A percentile compares a stretch with the other conserved stretches of the same genome.
Evolutionary conservation across 306 rosid genomes (phyloP).

Genomic region (Sesbania bispinosa): DNA sequence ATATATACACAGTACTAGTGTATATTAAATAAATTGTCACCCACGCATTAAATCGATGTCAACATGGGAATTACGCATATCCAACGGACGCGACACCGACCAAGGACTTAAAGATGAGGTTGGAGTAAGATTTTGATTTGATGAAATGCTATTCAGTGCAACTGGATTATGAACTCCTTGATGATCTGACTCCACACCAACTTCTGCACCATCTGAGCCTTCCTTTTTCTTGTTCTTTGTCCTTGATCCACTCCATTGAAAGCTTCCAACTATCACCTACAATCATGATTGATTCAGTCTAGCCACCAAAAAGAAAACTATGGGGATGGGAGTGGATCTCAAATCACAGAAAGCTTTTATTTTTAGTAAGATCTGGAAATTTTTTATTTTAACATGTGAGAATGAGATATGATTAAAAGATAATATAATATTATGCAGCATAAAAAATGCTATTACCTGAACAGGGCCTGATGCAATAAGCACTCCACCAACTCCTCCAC

Average conservation of each 20-base stretch:
- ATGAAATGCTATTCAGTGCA: conserved; percentile 40
- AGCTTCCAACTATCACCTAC: conserved; percentile 94
- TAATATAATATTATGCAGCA: not conserved
- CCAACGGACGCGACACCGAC: conserved; percentile 66
- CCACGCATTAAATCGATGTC: conserved; percentile 99
- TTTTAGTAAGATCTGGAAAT: not conserved
- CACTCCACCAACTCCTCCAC: conserved; percentile 86
- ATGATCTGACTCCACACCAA: conserved; percentile 52
- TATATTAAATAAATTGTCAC: conserved; percentile 30
- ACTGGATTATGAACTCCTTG: conserved; percentile 54
- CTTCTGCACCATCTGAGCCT: conserved; percentile 50
- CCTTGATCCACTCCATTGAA: conserved; percentile 74
- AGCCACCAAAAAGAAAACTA: not conserved
- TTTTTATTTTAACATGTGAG: not conserved
- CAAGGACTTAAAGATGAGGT: conserved; percentile 58
- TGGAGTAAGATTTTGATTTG: conserved; percentile 56
- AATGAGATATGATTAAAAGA: not conserved
- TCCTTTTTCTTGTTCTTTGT: conserved; percentile 66
- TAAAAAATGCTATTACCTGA: conserved; percentile 55
- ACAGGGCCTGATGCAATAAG: conserved; percentile 86
- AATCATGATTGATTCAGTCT: conserved; percentile 20
- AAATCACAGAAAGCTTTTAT: not conserved
- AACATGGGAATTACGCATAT: conserved; percentile 74
- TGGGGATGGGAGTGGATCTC: not conserved
- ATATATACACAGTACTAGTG: conserved; percentile 33